These are phyloP conservation scores for Lecanicillium sp. DNA, from an alignment of 2,329 filamentous ascomycete genomes.

Conservation along the genomic window DNA sequence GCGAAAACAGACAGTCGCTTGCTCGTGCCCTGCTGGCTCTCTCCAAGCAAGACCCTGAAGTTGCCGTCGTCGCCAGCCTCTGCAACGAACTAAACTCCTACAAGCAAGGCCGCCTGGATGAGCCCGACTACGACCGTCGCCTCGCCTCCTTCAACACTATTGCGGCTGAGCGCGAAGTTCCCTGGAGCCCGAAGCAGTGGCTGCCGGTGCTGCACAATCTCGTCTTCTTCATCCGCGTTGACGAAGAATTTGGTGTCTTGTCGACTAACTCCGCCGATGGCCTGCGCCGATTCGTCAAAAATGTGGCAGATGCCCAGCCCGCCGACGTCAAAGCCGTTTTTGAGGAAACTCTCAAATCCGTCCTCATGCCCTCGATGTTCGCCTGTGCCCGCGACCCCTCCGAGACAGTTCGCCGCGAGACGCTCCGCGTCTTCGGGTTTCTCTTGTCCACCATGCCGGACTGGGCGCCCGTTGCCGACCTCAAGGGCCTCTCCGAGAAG, in stretches of 20 bases:
- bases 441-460: constrained; percentile 64
- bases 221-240: constrained; percentile 77
- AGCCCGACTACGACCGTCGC: constrained; percentile 81
- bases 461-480: constrained; percentile 67
- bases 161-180: constrained; percentile 52
- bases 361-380: constrained; percentile 71
- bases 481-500: constrained; percentile 55
- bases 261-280: constrained; percentile 73
- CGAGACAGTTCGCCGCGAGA: constrained; percentile 79
- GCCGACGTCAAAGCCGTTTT: constrained; percentile 41
- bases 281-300: constrained; percentile 71
- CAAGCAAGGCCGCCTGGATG: constrained; percentile 64
- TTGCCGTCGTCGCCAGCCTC: constrained; percentile 59
- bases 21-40: constrained; percentile 68
- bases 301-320: constrained; percentile 38
- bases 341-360: constrained; percentile 51
- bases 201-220: constrained; percentile 82
- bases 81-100: constrained; percentile 80
- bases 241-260: constrained; percentile 83
- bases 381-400: constrained; percentile 70
- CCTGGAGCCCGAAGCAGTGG: constrained; percentile 71
- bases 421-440: constrained; percentile 71
- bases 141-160: constrained; percentile 70
- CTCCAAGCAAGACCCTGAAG: constrained; percentile 54
- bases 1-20: constrained; percentile 66